These are phyloP conservation scores for Lentinula sp. DNA, from an alignment of 768 basidiomycete species.

Conservation along the genomic window DNA sequence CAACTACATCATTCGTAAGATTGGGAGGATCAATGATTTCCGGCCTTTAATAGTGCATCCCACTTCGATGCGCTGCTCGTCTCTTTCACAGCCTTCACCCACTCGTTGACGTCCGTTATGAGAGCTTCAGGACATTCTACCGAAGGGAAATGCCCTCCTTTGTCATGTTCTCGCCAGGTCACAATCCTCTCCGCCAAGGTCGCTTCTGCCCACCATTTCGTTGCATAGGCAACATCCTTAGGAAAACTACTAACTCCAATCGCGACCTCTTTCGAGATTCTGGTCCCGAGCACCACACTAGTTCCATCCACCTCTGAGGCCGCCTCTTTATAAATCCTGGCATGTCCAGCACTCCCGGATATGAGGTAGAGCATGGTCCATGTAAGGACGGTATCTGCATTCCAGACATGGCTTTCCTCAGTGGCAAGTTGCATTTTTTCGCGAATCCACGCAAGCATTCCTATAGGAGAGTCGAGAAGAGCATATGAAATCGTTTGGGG, in stretches of 20 bases:
- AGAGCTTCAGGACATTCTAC: slow-evolving; percentile 33
- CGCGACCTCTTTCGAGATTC: slow-evolving; percentile 21
- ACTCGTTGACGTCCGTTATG: slow-evolving; percentile 28
- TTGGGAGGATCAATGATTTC: not conserved
- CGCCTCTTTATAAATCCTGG: slow-evolving; percentile 27
- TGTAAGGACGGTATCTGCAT: slow-evolving; percentile 25
- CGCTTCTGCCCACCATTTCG: slow-evolving; percentile 35
- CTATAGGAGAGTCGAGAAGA: slow-evolving; percentile 46
- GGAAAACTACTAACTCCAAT: slow-evolving; percentile 38
- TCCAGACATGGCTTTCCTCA: slow-evolving; percentile 21
- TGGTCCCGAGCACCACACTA: slow-evolving; percentile 14
- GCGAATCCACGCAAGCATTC: slow-evolving; percentile 40
- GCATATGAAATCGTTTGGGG: slow-evolving; percentile 41
- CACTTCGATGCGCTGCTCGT: not conserved
- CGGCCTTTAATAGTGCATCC: slow-evolving; percentile 1
- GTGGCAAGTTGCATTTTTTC: slow-evolving; percentile 27
- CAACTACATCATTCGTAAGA: not conserved
- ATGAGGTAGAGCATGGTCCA: slow-evolving; percentile 35
- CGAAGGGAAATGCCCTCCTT: slow-evolving; percentile 43
- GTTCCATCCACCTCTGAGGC: slow-evolving; percentile 6
- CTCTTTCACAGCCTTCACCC: not conserved
- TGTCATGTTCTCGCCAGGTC: slow-evolving; percentile 32
- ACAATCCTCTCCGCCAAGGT: slow-evolving; percentile 31
- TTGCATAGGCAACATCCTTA: slow-evolving; percentile 26
- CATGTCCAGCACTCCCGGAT: slow-evolving; percentile 25